Evolutionary conservation across 176 grass and related monocot genomes (phyloP), one percentile per base, ranked within the genome.

Genomic region (Musa troglodytarum): DNA sequence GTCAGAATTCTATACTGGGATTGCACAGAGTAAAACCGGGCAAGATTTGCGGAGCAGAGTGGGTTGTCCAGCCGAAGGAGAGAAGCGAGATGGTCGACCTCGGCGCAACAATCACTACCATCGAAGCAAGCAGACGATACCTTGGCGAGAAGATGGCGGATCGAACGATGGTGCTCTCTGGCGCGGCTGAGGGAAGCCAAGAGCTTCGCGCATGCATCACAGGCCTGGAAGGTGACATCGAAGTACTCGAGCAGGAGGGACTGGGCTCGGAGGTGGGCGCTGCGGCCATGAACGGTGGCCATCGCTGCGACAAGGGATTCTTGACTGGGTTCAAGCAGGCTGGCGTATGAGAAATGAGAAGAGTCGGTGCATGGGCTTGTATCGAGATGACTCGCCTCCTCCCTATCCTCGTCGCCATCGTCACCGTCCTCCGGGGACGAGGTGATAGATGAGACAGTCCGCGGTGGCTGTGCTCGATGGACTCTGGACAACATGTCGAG

Each of bases 401-500:
- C 68, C 1, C 17, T 3, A 19, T 21, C 19, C 24, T 20, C 15
- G 52, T 26, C 52, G 21, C 1, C 52, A 6, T 7, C 50, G 52
- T 54, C 51, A 10, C 2, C 21, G 9, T 22, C 6, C 15, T 55
- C 52, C 16, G 53, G 9, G 17, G 57, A 21, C 13, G 15, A 11
- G 72, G 51, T 10, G 11, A 10, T 43, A 20, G 72, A 28, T 9
- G 72, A 74, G 24, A 28, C 6, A 3, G 53, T 51, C 29, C 53
- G 72, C 53, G 13, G 72, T 14, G 57, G 72, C 7, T 76, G 77
- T 66, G 0, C 4, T 43, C 52, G 84, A n/a, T 98, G 90, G 20
- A 81, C 90, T 65, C 89, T 84, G 12, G 88, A 75, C 86, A 89
- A 98, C 11, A 98, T 88, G 51, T 93, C 90, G 1, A 91, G 49